Percentiles rank a stretch among this genome's conserved stretches.
phyloP scores from a whole-genome alignment of 805 yeast genomes.

The Metschnikowia reukaufii region DNA sequence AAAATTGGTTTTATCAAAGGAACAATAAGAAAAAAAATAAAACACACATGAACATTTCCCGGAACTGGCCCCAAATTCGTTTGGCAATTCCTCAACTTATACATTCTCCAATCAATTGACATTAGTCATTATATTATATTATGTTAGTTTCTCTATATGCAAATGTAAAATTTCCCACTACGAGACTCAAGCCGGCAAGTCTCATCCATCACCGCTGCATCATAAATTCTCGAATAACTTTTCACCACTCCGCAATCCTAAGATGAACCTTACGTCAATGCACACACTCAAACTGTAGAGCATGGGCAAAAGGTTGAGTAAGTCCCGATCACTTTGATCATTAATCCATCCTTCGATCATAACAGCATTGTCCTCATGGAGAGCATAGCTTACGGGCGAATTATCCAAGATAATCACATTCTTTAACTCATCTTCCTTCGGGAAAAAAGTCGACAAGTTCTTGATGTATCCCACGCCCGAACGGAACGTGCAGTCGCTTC shows the following conservation, averaged over 20 bases:
- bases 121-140: neutral
- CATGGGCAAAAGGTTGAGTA: constrained; percentile 79
- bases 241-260: constrained; percentile 76
- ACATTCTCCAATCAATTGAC: neutral
- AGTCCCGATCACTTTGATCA: constrained; percentile 87
- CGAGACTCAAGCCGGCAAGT: constrained; percentile 12
- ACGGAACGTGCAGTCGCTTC: constrained; percentile 75
- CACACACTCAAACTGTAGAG: constrained; percentile 72
- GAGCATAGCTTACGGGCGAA: constrained; percentile 85
- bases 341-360: constrained; percentile 97
- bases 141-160: constrained; percentile 2
- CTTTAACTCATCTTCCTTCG: constrained; percentile 69
- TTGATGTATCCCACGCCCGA: constrained; percentile 81
- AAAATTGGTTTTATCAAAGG: too few relatives aligned
- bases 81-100: neutral
- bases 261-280: constrained; percentile 77
- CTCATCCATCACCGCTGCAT: neutral
- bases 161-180: neutral
- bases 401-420: constrained; percentile 82
- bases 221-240: constrained; percentile 46
- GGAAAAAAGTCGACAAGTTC: constrained; percentile 40
- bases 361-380: constrained; percentile 85
- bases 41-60: too few relatives aligned
- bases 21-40: too few relatives aligned
- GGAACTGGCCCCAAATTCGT: too few relatives aligned